Evolutionary conservation across 2,329 filamentous ascomycete species (phyloP), one percentile per base, ranked within the genome.

Genomic region (Neocucurbitaria cava): DNA sequence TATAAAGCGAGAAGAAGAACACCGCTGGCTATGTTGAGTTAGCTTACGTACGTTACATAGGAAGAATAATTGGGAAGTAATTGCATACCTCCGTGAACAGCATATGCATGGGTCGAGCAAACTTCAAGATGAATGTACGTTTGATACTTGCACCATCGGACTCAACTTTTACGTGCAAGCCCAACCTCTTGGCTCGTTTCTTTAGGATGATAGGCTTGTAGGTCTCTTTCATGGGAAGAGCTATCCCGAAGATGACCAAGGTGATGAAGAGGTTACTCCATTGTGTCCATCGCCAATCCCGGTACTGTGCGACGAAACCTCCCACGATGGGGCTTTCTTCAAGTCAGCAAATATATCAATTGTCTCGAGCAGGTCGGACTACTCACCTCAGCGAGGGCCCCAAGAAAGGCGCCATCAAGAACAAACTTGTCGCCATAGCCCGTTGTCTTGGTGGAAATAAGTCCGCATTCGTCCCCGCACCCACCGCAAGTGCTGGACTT

Each of bases 31-130:
- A 21, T 9, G 28, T 5, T 6, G 2, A 8, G 6, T 52, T 47
- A 49, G 54, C 23, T 35, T 31, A 2, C n/a, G n/a, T n/a, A n/a
- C n/a, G 5, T 18, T 24, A n/a, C 1, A 8, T 24, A 10, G n/a
- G 38, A 23, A n/a, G 6, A 9, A 23, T 5, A 15, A 2, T n/a
- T 18, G n/a, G 28, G 42, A n/a, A 15, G 20, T 20, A 38, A 31
- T 13, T n/a, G 26, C 49, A 26, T 55, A 72, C 71, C 61, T 74
- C 74, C 7, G 64, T 69, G 35, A 68, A 49, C 5, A 76, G 62
- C 72, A 64, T 86, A 40, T 81, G 78, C 0, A 87, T 17, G 0
- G 85, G 85, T 10, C 84, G 77, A 15, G 83, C 55, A 1, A 85
- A 67, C 1, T 80, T 78, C 1, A 79, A 70, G 0, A 78, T 72